Base-by-base conservation (phyloP, 2,329 filamentous ascomycete genomes). In the Plectosphaerella plurivora region DNA sequence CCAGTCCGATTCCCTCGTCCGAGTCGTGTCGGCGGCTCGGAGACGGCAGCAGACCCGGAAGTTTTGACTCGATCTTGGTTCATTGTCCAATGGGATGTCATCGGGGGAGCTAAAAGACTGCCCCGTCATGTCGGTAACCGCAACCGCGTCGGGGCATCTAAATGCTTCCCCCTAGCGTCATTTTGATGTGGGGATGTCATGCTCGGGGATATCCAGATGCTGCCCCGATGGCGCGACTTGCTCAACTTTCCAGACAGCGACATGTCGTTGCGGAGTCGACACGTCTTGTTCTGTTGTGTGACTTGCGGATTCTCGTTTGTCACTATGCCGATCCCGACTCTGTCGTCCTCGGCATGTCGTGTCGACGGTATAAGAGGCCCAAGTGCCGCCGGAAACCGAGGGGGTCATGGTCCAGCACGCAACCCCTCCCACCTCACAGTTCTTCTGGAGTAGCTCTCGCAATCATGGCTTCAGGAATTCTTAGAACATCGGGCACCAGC, bases 101-200 rank as follows among this genome's bases (percentile, higher is more conserved):
- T 62, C 61, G 52, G 61, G 61, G 62, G 44, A 64, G 49, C 59
- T 60, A 61, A 60, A 57, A 28, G 1, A 0, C 39, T 49, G 37
- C 56, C 57, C 57, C 58, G 53, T 5, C 22, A 53, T 14, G 4
- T 20, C 4, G 16, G 3, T 14, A 16, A 15, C 10, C 11, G 37
- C 28, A 25, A 20, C 42, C 41, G 15, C n/a, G 10, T 57, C 53
- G 55, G 55, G 53, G 55, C 45, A 55, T 42, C 18, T 18, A 53
- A 57, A 53, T 47, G 7, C 53, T 51, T 57, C 25, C 51, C 55
- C 55, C 55, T 55, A 55, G 54, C 53, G 54, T 28, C 14, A 4
- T 67, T 73, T 45, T 65, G 70, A 37, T 8, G 10, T 22, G 37
- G 41, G 16, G n/a, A 8, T 41, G 41, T 16, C 18, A 18, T 45